phyloP scores from a whole-genome alignment of 2,329 filamentous ascomycete species.

The Microascus cirrosus region DNA sequence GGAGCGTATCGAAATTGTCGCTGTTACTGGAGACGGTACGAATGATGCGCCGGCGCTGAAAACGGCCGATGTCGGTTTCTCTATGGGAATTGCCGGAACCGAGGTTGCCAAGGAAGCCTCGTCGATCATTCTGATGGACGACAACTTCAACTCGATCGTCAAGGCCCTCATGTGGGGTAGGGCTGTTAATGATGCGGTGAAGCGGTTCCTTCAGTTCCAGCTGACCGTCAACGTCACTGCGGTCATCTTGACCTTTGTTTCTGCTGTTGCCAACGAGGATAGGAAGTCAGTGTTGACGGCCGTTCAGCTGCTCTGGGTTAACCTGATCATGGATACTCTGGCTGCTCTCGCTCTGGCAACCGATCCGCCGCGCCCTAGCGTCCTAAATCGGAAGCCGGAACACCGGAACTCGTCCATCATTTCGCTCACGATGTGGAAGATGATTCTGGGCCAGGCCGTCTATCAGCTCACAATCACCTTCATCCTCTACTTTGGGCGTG shows the following conservation, averaged over 20 bases:
- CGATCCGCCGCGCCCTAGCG: constrained; percentile 73
- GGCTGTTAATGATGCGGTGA: constrained; percentile 66
- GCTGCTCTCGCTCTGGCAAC: constrained; percentile 82
- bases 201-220: constrained; percentile 68
- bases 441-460: constrained; percentile 87
- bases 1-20: constrained; percentile 64
- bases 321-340: constrained; percentile 95
- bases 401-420: constrained; percentile 52
- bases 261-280: constrained; percentile 59
- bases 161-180: constrained; percentile 75
- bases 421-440: constrained; percentile 95
- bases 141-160: constrained; percentile 80
- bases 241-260: constrained; percentile 77
- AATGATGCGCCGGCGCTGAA: constrained; percentile 76
- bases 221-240: constrained; percentile 88
- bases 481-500: constrained; percentile 63
- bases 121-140: constrained; percentile 78
- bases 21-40: constrained; percentile 74
- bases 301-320: constrained; percentile 91
- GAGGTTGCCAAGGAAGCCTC: constrained; percentile 80
- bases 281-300: constrained; percentile 73
- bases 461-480: constrained; percentile 78
- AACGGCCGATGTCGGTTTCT: constrained; percentile 73
- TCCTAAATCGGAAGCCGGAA: constrained; percentile 65
- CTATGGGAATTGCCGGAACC: constrained; percentile 75